A percentile compares a stretch with the other conserved stretches of the same genome.
Evolutionary conservation across 768 basidiomycete species (phyloP).

Genomic region (Tephrocybe rancida): DNA sequence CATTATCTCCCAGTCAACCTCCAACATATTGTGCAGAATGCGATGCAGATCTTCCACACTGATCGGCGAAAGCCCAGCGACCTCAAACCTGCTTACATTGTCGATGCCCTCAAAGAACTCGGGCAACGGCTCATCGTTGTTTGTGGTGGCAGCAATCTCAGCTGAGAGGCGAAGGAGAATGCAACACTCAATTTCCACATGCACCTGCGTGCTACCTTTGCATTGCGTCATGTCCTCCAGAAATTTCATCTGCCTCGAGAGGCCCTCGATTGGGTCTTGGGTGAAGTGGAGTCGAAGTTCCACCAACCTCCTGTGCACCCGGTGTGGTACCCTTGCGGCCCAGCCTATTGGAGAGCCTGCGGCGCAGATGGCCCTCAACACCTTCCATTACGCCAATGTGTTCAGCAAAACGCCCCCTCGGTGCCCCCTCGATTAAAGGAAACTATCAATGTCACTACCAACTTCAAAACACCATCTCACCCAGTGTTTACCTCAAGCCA

Average conservation of each 20-base stretch:
- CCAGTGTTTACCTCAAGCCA: slow-evolving; percentile 86
- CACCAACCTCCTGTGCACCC: slow-evolving; percentile 91
- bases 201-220: slow-evolving; percentile 89
- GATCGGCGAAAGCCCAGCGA: slow-evolving; percentile 93
- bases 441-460: slow-evolving; percentile 98
- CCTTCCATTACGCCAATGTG: slow-evolving; percentile 99
- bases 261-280: slow-evolving; percentile 97
- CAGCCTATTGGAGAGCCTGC: slow-evolving; percentile 99
- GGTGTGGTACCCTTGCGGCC: slow-evolving; percentile 95
- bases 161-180: slow-evolving; percentile 79
- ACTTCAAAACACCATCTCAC: slow-evolving; percentile 96
- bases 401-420: slow-evolving; percentile 99
- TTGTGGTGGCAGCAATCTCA: slow-evolving; percentile 80
- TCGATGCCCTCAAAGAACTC: slow-evolving; percentile 78
- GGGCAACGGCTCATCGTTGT: slow-evolving; percentile 79
- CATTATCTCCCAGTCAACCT: slow-evolving; percentile 97
- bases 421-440: slow-evolving; percentile 99
- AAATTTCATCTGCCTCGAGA: slow-evolving; percentile 86
- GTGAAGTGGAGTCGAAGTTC: slow-evolving; percentile 96
- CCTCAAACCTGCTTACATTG: slow-evolving; percentile 84
- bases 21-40: slow-evolving; percentile 93
- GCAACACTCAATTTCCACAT: slow-evolving; percentile 92
- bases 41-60: slow-evolving; percentile 95
- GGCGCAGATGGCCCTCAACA: slow-evolving; percentile 99
- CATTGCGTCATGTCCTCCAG: slow-evolving; percentile 84